Evolutionary conservation across 2,329 filamentous ascomycete genomes (phyloP), one percentile per base, ranked within the genome.

Genomic region (Cryphonectria japonica): DNA sequence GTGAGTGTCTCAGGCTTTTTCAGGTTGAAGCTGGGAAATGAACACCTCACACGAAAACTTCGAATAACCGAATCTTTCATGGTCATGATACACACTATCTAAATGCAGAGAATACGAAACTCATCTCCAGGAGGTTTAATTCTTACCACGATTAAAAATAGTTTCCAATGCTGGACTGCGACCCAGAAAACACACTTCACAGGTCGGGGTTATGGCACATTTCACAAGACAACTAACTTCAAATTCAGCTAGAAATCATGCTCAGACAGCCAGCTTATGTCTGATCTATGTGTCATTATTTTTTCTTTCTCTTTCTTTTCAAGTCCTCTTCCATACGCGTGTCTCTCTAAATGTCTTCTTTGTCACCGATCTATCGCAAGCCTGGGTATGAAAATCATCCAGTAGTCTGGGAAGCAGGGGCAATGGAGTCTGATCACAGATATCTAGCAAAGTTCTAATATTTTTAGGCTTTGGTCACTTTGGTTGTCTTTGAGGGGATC

Each of bases 281-380:
- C 46, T 50, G 46, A 8, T n/a, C 22, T 50, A 8, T 50, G 22
- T n/a, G 19, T 19, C 32, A 84, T 26, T 26, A 26, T 26, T 26
- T 26, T 26, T 26, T 26, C 26, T 26, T 80, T 71, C 80, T 77
- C 0, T 73, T 61, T 65, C 79, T 26, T 26, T 26, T 72, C 46
- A 85, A 73, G 62, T 79, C 76, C 60, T 79, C 78, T 32, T 85
- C 82, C 7, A 79, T 81, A 72, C 82, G 79, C 11, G 34, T 50
- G 16, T 50, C 19, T 19, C 16, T 43, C 1, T 34, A 63, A 1
- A 13, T 37, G 1, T 32, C 68, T 4, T 57, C 61, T 4, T 19
- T n/a, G 37, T 39, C 62, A 57, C 54, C 43, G 32, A 9, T 54
- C 57, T 67, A 62, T 74, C 71, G 0, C 69, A 75, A 19, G 72